phyloP scores from a whole-genome alignment of 257 asterid species.

The Eucommia ulmoides region DNA sequence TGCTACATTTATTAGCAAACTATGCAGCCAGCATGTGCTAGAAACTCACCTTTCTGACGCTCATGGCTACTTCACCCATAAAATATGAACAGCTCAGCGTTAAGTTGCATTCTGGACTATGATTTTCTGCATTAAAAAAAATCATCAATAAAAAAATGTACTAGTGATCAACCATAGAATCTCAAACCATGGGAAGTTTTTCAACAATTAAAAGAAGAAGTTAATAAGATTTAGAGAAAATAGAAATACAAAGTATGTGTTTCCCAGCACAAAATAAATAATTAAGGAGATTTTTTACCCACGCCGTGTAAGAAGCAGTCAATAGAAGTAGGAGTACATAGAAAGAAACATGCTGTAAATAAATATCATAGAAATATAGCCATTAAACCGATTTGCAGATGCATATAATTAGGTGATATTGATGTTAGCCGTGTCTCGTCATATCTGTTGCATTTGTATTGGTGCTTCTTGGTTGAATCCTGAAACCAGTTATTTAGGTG shows the following conservation, averaged over 20 bases:
- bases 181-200: no score
- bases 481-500: no score
- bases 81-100: slow-evolving; percentile 57
- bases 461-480: no score
- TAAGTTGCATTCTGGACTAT: slow-evolving; percentile 87
- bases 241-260: neutral
- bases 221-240: neutral
- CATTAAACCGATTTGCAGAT: no score
- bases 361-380: no score
- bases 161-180: no score
- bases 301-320: neutral
- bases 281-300: neutral
- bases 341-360: no score
- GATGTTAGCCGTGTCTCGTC: no score
- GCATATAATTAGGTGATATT: no score
- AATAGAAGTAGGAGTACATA: neutral
- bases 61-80: slow-evolving; percentile 90
- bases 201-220: neutral
- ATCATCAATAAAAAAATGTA: neutral
- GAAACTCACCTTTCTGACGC: slow-evolving; percentile 74
- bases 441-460: no score
- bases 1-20: no score
- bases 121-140: slow-evolving; percentile 43
- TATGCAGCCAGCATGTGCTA: no score
- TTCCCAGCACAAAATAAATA: neutral